These are phyloP conservation scores for Apophysomyces trapeziformis DNA, from an alignment of 371 early-diverging fungal genomes.

Conservation along the genomic window DNA sequence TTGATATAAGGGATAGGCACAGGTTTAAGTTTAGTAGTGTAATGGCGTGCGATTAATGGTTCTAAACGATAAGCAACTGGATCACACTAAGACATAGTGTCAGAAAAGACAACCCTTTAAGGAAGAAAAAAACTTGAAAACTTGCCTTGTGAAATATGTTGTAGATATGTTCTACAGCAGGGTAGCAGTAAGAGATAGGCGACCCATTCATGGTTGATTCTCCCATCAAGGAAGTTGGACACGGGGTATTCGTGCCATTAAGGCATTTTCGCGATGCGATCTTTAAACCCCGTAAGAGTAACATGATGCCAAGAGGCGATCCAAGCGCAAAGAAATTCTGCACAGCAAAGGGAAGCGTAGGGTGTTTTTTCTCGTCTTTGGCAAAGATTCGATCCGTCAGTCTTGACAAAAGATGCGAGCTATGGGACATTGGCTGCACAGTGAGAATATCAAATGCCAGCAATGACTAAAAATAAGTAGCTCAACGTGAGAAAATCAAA, in stretches of 20 bases:
- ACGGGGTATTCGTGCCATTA: background rate
- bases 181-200: conserved; percentile 48
- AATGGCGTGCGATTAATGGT: conserved; percentile 52
- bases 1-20: conserved; percentile 70
- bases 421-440: conserved; percentile 50
- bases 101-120: background rate
- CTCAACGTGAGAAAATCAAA: background rate
- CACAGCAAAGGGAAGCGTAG: conserved; percentile 45
- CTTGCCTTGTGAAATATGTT: conserved; percentile 78
- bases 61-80: conserved; percentile 64
- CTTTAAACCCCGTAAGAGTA: conserved; percentile 73
- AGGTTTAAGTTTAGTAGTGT: conserved; percentile 53
- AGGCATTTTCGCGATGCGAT: conserved; percentile 51
- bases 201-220: conserved; percentile 24
- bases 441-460: conserved; percentile 80
- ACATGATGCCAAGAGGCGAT: conserved; percentile 78
- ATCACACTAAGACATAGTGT: conserved; percentile 27
- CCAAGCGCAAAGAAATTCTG: conserved; percentile 75
- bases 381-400: background rate
- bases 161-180: conserved; percentile 73
- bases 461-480: conserved; percentile 41
- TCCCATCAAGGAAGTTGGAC: conserved; percentile 14
- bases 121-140: conserved; percentile 11
- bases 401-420: background rate
- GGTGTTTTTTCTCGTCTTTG: conserved; percentile 18